These are phyloP conservation scores for Nowakowskiella sp. DNA, from an alignment of 192 early-diverging fungal genomes.

Conservation along the genomic window DNA sequence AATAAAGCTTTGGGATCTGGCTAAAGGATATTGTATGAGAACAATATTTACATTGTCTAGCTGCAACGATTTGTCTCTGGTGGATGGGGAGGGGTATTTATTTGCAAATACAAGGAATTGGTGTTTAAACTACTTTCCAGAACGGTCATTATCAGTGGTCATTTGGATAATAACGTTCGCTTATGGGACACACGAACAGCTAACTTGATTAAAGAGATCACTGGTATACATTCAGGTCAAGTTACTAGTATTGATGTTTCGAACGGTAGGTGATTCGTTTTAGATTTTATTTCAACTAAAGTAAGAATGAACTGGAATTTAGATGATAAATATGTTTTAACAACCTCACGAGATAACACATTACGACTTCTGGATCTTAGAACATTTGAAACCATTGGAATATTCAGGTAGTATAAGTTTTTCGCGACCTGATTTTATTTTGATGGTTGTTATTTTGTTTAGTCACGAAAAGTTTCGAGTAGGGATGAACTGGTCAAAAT, in stretches of 20 bases:
- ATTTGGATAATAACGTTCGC: conserved; percentile 87
- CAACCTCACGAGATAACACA: conserved; percentile 90
- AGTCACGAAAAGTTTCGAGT: conserved; percentile 70
- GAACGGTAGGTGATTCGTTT: conserved; percentile 37
- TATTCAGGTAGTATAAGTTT: conserved; percentile 40
- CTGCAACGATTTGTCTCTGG: conserved; percentile 81
- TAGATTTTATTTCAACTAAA: not conserved
- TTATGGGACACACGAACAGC: conserved; percentile 85
- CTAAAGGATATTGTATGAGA: conserved; percentile 77
- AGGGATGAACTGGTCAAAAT: conserved; percentile 82
- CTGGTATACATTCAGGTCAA: conserved; percentile 77
- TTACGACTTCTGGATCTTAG: conserved; percentile 73
- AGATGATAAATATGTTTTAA: conserved; percentile 71
- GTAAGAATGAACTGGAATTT: conserved; percentile 6
- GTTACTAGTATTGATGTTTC: conserved; percentile 78
- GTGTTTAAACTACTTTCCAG: conserved; percentile 23
- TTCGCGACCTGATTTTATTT: not conserved
- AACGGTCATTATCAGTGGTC: conserved; percentile 76
- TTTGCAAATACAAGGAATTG: not conserved
- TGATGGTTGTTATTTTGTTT: conserved; percentile 3
- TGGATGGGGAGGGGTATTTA: conserved; percentile 64
- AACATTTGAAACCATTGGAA: conserved; percentile 63
- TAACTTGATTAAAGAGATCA: conserved; percentile 74
- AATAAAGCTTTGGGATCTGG: conserved; percentile 91
- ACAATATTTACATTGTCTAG: conserved; percentile 91